phyloP scores from a whole-genome alignment of 331 rosid genomes.

The Prunus yedoensis region DNA sequence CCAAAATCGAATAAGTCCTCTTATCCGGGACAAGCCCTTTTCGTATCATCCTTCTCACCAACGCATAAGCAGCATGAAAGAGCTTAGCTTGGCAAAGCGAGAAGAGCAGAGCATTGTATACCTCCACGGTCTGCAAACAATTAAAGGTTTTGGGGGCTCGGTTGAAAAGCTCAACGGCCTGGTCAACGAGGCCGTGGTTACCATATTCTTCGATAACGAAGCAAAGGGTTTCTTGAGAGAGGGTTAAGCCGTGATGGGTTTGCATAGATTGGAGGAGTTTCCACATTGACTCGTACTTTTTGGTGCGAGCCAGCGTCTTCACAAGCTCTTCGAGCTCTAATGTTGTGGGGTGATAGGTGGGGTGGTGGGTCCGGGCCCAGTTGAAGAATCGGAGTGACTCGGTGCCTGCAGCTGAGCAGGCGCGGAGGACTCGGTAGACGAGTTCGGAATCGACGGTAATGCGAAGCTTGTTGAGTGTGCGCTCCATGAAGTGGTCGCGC shows the following conservation, averaged over 20 bases:
- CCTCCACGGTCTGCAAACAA: constrained; percentile 48
- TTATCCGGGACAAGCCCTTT: constrained; percentile 64
- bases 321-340: constrained; percentile 81
- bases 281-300: constrained; percentile 87
- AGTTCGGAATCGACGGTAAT: constrained; percentile 75
- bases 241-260: constrained; percentile 36
- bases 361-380: constrained; percentile 71
- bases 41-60: constrained; percentile 74
- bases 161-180: constrained; percentile 75
- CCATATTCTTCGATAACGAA: constrained; percentile 68
- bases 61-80: constrained; percentile 78
- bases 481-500: constrained; percentile 88
- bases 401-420: constrained; percentile 58
- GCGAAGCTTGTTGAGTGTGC: constrained; percentile 88
- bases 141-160: constrained; percentile 39
- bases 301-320: constrained; percentile 63
- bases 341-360: constrained; percentile 70
- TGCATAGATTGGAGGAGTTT: constrained; percentile 62
- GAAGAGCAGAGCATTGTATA: constrained; percentile 67
- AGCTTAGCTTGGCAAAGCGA: constrained; percentile 69
- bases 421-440: constrained; percentile 88
- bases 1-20: constrained; percentile 59
- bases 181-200: constrained; percentile 65
- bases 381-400: constrained; percentile 90
- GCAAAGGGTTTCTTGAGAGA: constrained; percentile 66